Conservation (phyloP, 108 stramenopile genomes). For the Nitzschia sp. region DNA sequence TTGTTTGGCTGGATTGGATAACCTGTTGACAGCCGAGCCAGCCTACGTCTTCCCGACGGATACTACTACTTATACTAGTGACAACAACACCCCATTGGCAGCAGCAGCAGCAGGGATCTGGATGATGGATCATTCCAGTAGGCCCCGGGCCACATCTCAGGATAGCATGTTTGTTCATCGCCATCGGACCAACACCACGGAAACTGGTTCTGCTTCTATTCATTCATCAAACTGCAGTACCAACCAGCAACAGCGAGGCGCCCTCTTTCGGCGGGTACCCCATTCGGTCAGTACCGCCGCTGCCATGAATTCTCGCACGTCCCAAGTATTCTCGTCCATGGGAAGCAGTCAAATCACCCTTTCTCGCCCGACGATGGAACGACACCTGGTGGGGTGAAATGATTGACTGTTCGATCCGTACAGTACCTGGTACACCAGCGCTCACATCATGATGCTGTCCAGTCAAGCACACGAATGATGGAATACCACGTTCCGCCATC, state of each 20-base stretch:
- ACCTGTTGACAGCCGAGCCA: constrained; percentile 70
- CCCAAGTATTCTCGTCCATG: no score
- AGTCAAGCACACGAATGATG: no score
- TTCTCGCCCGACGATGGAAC: no score
- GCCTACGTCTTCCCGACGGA: constrained; percentile 51
- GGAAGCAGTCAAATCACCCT: no score
- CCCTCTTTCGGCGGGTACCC: constrained; percentile 13
- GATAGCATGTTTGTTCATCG: neutral
- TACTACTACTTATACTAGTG: neutral
- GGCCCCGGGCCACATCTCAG: neutral
- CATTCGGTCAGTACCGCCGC: no score
- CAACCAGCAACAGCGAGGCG: constrained; percentile 4
- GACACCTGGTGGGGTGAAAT: no score
- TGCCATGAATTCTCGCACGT: no score
- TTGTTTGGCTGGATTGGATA: constrained; percentile 70
- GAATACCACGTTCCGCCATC: no score
- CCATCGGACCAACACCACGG: neutral
- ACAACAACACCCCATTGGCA: no score
- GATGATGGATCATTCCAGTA: neutral
- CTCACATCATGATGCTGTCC: no score
- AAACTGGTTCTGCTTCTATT: neutral
- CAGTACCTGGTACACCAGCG: no score
- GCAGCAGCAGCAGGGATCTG: neutral
- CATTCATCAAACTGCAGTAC: neutral
- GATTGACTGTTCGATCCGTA: no score